Conservation (phyloP, 2,329 filamentous ascomycete genomes). For the Cytospora piceicola region DNA sequence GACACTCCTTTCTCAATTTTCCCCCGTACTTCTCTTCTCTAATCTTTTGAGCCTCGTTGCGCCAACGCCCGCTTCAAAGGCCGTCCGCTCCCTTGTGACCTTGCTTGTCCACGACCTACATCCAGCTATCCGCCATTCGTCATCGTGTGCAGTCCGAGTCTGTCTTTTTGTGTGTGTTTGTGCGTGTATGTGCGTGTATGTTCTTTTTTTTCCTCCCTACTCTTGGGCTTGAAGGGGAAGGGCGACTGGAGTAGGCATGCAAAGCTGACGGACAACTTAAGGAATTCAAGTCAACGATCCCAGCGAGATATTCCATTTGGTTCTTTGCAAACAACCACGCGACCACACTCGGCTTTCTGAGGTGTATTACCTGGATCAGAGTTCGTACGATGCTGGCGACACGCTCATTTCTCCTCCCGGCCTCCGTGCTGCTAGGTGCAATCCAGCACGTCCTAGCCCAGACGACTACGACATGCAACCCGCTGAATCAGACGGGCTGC, state of each 20-base stretch:
- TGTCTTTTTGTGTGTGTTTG: background rate
- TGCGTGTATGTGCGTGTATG: background rate
- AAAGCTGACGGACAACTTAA: background rate
- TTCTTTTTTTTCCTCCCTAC: background rate
- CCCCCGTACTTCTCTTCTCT: background rate
- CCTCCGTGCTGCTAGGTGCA: constrained; percentile 47
- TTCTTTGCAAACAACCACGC: background rate
- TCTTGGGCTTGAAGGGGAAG: background rate
- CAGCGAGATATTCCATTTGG: background rate
- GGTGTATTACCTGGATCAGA: background rate
- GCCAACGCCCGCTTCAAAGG: background rate
- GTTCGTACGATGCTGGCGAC: constrained; percentile 35
- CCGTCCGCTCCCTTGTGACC: background rate
- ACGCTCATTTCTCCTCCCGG: constrained; percentile 38
- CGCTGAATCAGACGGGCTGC: constrained; percentile 67
- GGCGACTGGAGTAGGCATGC: background rate
- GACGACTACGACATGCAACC: constrained; percentile 78
- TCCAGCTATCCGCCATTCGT: background rate
- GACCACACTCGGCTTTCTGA: background rate
- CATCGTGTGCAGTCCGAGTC: background rate
- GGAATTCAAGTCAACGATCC: background rate
- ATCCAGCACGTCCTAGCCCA: constrained; percentile 65
- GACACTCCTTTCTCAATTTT: constrained; percentile 8
- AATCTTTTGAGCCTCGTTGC: background rate
- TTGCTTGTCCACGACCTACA: background rate